These are phyloP conservation scores for Diutina ranongensis DNA, from an alignment of 1,139 yeast species.

Conservation along the genomic window DNA sequence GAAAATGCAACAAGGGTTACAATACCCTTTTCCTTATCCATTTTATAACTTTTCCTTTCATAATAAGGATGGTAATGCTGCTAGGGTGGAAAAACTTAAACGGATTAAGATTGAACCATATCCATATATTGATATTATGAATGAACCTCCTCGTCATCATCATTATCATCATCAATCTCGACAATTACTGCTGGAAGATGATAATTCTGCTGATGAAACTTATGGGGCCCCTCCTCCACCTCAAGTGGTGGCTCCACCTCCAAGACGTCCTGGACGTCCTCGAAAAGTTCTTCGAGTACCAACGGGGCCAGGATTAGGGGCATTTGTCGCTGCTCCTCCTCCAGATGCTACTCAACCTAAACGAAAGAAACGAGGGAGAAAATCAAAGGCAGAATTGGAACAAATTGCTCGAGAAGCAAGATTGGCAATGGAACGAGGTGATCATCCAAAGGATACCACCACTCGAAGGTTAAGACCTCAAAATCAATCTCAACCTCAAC, in stretches of 20 bases:
- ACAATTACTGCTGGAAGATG: constrained; percentile 1
- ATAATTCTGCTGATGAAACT: background rate
- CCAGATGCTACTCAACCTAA: background rate
- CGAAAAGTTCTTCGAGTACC: background rate
- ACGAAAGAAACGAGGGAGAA: constrained; percentile 4
- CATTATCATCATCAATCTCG: no score
- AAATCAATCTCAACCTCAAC: background rate
- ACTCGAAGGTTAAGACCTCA: background rate
- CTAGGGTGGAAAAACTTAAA: constrained; percentile 16
- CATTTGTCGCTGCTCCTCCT: constrained; percentile 1
- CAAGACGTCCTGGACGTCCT: constrained; percentile 2
- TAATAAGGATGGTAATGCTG: constrained; percentile 20
- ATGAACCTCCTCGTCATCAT: background rate
- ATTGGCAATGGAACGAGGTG: constrained; percentile 11
- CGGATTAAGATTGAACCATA: constrained; percentile 24
- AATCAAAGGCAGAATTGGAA: constrained; percentile 4
- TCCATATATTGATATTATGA: constrained; percentile 17
- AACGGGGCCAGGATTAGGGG: background rate
- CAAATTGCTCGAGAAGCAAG: constrained; percentile 4
- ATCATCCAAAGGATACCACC: constrained; percentile 9
- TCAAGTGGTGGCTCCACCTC: background rate
- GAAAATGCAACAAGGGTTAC: constrained; percentile 30
- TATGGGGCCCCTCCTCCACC: background rate
- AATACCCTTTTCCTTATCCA: constrained; percentile 37
- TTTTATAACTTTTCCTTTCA: constrained; percentile 37